A percentile compares a stretch with the other conserved stretches of the same genome.
Evolutionary conservation across 768 basidiomycete genomes (phyloP).

Genomic region (Pulveroboletus sp.): DNA sequence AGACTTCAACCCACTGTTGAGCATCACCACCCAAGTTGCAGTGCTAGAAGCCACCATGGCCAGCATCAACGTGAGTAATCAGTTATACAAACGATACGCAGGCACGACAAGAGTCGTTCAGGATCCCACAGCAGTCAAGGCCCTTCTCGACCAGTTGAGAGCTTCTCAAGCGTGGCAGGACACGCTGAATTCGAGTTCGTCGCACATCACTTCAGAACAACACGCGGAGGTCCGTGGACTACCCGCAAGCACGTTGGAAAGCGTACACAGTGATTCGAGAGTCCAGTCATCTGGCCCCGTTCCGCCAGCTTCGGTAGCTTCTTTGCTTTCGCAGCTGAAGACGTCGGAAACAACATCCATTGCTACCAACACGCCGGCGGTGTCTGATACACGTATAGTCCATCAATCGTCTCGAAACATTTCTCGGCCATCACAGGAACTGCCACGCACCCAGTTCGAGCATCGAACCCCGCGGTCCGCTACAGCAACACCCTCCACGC

Average conservation of each 20-base stretch:
- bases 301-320: constrained; percentile 47
- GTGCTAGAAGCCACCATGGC: constrained; percentile 18
- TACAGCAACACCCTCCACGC: constrained; percentile 3
- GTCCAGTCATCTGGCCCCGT: neutral
- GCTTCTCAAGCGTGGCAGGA: constrained; percentile 69
- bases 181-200: constrained; percentile 22
- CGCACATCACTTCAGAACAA: neutral
- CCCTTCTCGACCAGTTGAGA: constrained; percentile 65
- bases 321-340: constrained; percentile 59
- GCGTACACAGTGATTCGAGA: constrained; percentile 3
- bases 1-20: neutral
- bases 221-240: constrained; percentile 6
- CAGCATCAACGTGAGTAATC: constrained; percentile 52
- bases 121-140: constrained; percentile 64
- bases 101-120: constrained; percentile 24
- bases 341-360: constrained; percentile 23
- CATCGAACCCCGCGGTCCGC: constrained; percentile 13
- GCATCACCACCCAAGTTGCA: neutral
- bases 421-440: constrained; percentile 15
- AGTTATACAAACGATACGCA: neutral
- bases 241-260: constrained; percentile 2
- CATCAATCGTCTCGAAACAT: constrained; percentile 9
- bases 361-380: constrained; percentile 6
- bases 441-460: constrained; percentile 1
- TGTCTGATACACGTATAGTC: constrained; percentile 7